These are phyloP conservation scores for Dysphania ambrosioides DNA, from an alignment of 148 eudicot genomes.

Conservation along the genomic window DNA sequence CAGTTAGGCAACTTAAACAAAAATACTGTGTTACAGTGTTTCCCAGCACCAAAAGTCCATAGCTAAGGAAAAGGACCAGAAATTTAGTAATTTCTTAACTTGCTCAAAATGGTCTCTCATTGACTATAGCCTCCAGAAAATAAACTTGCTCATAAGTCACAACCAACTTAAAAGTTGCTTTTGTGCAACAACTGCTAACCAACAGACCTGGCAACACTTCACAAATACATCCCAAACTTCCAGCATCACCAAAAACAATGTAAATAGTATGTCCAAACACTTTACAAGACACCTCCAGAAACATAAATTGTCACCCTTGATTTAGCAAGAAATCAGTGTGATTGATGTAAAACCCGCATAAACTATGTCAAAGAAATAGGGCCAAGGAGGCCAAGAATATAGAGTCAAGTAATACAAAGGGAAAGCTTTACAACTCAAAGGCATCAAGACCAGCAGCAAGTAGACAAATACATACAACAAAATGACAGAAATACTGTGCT, in stretches of 20 bases:
- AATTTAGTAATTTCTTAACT: background rate
- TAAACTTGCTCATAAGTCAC: background rate
- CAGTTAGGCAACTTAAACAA: background rate
- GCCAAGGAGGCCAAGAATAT: background rate
- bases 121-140: background rate
- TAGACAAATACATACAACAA: conserved; percentile 4
- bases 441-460: background rate
- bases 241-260: background rate
- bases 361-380: background rate
- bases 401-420: background rate
- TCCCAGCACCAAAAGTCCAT: too few relatives aligned
- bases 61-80: too few relatives aligned
- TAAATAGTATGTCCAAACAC: background rate
- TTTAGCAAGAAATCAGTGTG: background rate
- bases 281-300: conserved; percentile 1
- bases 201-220: background rate
- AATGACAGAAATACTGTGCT: background rate
- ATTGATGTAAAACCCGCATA: background rate
- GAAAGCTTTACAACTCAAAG: background rate
- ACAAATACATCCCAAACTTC: background rate
- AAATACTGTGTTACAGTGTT: background rate
- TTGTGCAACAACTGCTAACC: background rate
- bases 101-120: background rate
- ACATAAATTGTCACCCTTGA: background rate
- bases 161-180: background rate